Conservation (phyloP, 495 filamentous ascomycete genomes). For the Xylaria flabelliformis region DNA sequence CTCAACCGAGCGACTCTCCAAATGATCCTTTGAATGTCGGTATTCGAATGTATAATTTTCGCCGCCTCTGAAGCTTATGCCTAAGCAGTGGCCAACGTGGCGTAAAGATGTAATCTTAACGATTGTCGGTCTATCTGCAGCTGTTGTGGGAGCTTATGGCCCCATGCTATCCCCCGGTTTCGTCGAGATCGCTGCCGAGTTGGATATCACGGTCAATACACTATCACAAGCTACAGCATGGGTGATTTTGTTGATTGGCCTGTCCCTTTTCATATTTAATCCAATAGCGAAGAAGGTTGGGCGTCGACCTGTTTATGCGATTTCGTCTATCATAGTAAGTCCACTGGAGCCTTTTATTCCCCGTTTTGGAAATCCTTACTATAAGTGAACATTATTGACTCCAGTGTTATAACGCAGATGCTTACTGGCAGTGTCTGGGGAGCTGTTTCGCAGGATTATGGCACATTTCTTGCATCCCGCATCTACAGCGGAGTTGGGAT, state of each 20-base stretch:
- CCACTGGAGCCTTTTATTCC: too few species aligned
- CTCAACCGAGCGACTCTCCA: conserved; percentile 60
- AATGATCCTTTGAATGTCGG: conserved; percentile 61
- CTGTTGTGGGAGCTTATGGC: conserved; percentile 61
- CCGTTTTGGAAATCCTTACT: too few species aligned
- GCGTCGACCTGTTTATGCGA: conserved; percentile 66
- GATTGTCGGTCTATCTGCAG: conserved; percentile 60
- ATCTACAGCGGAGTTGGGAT: conserved; percentile 61
- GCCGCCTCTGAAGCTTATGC: conserved; percentile 28
- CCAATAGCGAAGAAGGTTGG: conserved; percentile 70
- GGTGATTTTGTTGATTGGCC: conserved; percentile 44
- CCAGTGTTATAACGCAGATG: conserved; percentile 37
- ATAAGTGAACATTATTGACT: too few species aligned
- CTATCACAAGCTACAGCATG: conserved; percentile 47
- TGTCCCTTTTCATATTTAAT: conserved; percentile 62
- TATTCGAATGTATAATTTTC: neutral
- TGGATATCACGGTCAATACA: conserved; percentile 43
- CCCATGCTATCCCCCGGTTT: conserved; percentile 62
- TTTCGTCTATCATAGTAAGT: conserved; percentile 55
- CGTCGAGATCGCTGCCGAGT: conserved; percentile 46
- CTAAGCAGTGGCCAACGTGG: conserved; percentile 56
- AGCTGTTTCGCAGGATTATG: conserved; percentile 59
- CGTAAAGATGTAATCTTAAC: conserved; percentile 60
- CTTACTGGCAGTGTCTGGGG: conserved; percentile 67
- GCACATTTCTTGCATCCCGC: conserved; percentile 60